phyloP scores from a whole-genome alignment of 768 basidiomycete species.

The Naganishia onofrii region DNA sequence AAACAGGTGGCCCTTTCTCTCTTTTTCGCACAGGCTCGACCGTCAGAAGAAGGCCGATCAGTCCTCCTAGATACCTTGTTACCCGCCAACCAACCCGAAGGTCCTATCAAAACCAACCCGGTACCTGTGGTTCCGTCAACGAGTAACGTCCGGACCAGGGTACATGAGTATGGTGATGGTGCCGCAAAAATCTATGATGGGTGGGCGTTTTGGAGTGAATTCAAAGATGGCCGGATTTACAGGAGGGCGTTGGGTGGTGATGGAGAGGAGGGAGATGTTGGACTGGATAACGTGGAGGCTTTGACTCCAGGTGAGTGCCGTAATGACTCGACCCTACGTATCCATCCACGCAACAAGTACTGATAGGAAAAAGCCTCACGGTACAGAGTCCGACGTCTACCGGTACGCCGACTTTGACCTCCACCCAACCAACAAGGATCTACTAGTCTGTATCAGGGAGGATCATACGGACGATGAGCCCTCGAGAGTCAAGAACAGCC shows the following conservation, averaged over 20 bases:
- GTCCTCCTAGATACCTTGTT: constrained; percentile 59
- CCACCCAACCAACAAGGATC: constrained; percentile 59
- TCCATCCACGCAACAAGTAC: neutral
- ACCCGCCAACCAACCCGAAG: constrained; percentile 36
- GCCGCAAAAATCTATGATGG: constrained; percentile 60
- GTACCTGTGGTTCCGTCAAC: neutral
- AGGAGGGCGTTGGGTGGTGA: neutral
- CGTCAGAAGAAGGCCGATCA: constrained; percentile 60
- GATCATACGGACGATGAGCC: constrained; percentile 65
- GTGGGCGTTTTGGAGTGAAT: constrained; percentile 63
- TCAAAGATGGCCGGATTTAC: constrained; percentile 61
- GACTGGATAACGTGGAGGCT: constrained; percentile 53
- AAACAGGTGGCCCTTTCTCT: constrained; percentile 11
- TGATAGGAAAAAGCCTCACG: too few species aligned
- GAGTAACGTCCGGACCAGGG: constrained; percentile 45
- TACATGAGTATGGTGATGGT: constrained; percentile 72
- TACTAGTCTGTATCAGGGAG: constrained; percentile 66
- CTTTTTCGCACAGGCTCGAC: constrained; percentile 55
- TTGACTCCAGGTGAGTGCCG: constrained; percentile 63
- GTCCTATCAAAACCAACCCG: constrained; percentile 54
- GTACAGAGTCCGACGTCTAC: constrained; percentile 57
- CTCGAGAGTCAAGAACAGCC: constrained; percentile 59
- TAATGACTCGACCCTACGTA: constrained; percentile 33
- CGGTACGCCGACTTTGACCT: constrained; percentile 67
- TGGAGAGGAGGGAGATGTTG: constrained; percentile 35